Conservation (phyloP, 2,329 filamentous ascomycete genomes). For the Ophiostoma quercus region DNA sequence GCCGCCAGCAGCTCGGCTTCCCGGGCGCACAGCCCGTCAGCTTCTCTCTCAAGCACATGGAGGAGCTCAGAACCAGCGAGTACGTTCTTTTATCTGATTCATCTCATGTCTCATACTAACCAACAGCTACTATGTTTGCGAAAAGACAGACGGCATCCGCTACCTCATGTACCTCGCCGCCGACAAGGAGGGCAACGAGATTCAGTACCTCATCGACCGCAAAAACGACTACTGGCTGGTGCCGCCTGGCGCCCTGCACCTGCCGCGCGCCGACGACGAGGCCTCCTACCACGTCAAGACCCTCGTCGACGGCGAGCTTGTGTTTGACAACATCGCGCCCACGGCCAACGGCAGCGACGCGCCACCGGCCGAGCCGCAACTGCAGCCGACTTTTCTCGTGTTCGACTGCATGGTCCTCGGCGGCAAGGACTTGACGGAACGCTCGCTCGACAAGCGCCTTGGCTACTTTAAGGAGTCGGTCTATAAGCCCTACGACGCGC, state of each 20-base stretch:
- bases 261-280: constrained; percentile 62
- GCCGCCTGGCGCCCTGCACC: constrained; percentile 63
- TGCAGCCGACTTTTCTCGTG: constrained; percentile 76
- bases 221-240: constrained; percentile 97
- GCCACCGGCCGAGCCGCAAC: constrained; percentile 29
- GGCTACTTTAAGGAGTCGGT: constrained; percentile 78
- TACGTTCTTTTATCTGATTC: constrained; percentile 36
- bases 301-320: constrained; percentile 86
- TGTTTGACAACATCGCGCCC: constrained; percentile 63
- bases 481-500: constrained; percentile 61
- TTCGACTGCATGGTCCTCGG: constrained; percentile 90
- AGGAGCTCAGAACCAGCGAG: constrained; percentile 77
- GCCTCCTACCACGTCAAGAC: constrained; percentile 69
- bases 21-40: constrained; percentile 93
- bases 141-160: constrained; percentile 94
- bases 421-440: constrained; percentile 66
- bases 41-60: constrained; percentile 74
- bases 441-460: constrained; percentile 80
- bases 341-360: constrained; percentile 38
- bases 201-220: constrained; percentile 91
- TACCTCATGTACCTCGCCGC: constrained; percentile 86
- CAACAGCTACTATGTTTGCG: constrained; percentile 86
- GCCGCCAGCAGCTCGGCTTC: constrained; percentile 63
- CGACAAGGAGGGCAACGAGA: constrained; percentile 57
- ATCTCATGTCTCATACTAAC: background rate